Conservation (phyloP, 2,329 filamentous ascomycete genomes). For the Colletotrichum siamense region DNA sequence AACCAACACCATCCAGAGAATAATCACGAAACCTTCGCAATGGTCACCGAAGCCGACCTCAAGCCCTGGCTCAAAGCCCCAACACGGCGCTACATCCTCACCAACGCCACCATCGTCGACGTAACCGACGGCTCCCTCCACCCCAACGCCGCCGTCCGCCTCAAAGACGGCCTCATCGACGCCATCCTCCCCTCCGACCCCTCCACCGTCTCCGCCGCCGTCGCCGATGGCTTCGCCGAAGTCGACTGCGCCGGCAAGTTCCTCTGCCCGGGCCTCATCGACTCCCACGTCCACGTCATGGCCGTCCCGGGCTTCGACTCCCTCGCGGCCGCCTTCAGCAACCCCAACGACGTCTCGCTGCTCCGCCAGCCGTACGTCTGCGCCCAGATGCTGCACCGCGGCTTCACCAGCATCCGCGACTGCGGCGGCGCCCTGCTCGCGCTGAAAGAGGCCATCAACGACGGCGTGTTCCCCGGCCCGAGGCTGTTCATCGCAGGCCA, state of each 20-base stretch:
- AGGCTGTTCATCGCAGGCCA: slow-evolving; percentile 60
- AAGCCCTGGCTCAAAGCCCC: slow-evolving; percentile 39
- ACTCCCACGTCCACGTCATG: slow-evolving; percentile 31
- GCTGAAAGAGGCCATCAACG: slow-evolving; percentile 60
- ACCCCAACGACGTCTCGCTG: slow-evolving; percentile 41
- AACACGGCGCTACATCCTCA: slow-evolving; percentile 38
- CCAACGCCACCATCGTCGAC: slow-evolving; percentile 51
- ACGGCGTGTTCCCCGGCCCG: slow-evolving; percentile 60
- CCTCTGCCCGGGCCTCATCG: slow-evolving; percentile 34
- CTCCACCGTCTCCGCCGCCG: neutral
- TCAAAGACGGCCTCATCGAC: slow-evolving; percentile 39
- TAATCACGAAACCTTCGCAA: neutral
- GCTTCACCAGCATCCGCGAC: slow-evolving; percentile 65
- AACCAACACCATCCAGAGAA: neutral
- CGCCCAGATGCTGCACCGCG: slow-evolving; percentile 58
- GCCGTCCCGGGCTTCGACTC: slow-evolving; percentile 33
- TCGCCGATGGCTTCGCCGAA: slow-evolving; percentile 26
- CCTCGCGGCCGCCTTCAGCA: slow-evolving; percentile 29
- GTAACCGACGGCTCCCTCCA: slow-evolving; percentile 36
- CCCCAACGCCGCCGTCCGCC: slow-evolving; percentile 33
- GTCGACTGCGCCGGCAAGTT: slow-evolving; percentile 30
- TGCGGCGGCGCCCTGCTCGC: slow-evolving; percentile 61
- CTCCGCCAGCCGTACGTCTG: slow-evolving; percentile 55
- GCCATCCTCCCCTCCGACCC: slow-evolving; percentile 22
- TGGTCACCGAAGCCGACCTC: slow-evolving; percentile 30